Percentiles rank a stretch among this genome's conserved stretches.
phyloP scores from a whole-genome alignment of 495 filamentous ascomycete genomes.

The Daldinia grandis region DNA sequence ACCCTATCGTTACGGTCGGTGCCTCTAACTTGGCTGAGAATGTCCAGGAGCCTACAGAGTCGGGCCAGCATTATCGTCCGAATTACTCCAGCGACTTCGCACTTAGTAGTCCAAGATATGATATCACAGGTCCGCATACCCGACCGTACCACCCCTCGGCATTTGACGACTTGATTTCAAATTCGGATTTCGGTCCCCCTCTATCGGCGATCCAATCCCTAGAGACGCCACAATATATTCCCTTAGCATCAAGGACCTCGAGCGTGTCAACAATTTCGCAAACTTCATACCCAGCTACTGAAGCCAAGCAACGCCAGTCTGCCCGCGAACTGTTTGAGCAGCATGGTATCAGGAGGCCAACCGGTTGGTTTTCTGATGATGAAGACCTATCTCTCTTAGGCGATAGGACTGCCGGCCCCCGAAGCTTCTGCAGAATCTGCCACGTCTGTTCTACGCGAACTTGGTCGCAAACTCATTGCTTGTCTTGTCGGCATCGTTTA shows the following conservation, averaged over 20 bases:
- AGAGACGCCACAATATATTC: conserved; percentile 1
- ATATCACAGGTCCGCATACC: conserved; percentile 6
- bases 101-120: neutral
- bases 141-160: conserved; percentile 8
- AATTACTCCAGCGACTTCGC: conserved; percentile 11
- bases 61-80: conserved; percentile 17
- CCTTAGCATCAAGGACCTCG: conserved; percentile 7
- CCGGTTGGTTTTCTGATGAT: conserved; percentile 54
- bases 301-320: conserved; percentile 32
- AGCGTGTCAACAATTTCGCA: conserved; percentile 15
- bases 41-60: neutral
- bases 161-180: neutral
- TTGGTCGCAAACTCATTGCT: conserved; percentile 46
- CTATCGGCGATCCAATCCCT: neutral
- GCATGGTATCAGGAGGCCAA: conserved; percentile 47
- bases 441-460: conserved; percentile 51
- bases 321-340: conserved; percentile 49
- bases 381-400: conserved; percentile 46
- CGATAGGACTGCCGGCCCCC: conserved; percentile 42
- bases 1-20: conserved; percentile 3
- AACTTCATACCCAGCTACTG: conserved; percentile 20
- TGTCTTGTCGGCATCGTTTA: conserved; percentile 50
- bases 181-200: neutral
- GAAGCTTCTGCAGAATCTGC: conserved; percentile 45
- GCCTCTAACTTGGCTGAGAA: neutral